A percentile compares a stretch with the other conserved stretches of the same genome.
Evolutionary conservation across 345 rosid genomes (phyloP).

Genomic region (thale cress (Arabidopsis thaliana)): DNA sequence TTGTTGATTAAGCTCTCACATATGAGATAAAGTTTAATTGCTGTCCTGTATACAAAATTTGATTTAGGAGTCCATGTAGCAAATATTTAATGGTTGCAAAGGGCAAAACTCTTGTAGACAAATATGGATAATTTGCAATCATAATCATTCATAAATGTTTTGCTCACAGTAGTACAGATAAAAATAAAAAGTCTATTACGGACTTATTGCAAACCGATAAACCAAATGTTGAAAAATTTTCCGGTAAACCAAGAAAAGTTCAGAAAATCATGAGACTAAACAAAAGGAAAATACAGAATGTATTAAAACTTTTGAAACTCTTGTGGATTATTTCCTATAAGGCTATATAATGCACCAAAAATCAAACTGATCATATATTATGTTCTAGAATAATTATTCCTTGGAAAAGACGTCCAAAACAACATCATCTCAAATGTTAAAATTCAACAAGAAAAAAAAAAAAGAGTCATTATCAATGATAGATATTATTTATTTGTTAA

Average conservation of each 20-base stretch:
- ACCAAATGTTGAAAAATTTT: too few relatives aligned
- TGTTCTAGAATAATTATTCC: conserved; percentile 26
- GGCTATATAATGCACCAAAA: background rate
- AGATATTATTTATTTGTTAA: background rate
- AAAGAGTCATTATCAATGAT: conserved; percentile 14
- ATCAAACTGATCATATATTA: conserved; percentile 19
- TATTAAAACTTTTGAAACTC: background rate
- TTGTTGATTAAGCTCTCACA: conserved; percentile 3
- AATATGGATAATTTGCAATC: too few relatives aligned
- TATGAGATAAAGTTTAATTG: background rate
- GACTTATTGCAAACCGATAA: too few relatives aligned
- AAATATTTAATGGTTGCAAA: background rate
- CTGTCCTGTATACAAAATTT: background rate
- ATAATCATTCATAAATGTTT: too few relatives aligned
- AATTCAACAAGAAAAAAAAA: conserved; percentile 18
- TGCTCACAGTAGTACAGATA: too few relatives aligned
- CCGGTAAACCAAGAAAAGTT: background rate
- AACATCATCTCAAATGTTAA: conserved; percentile 6
- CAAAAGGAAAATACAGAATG: background rate
- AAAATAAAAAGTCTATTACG: too few relatives aligned
- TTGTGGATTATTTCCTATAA: conserved; percentile 7
- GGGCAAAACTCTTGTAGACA: background rate
- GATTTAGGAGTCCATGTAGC: background rate
- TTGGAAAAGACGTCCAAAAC: conserved; percentile 37
- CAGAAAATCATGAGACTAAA: background rate